A percentile compares a stretch with the other conserved stretches of the same genome.
These are phyloP conservation scores for Camellia oleifera DNA, from an alignment of 179 eudicot genomes.

Conservation along the genomic window DNA sequence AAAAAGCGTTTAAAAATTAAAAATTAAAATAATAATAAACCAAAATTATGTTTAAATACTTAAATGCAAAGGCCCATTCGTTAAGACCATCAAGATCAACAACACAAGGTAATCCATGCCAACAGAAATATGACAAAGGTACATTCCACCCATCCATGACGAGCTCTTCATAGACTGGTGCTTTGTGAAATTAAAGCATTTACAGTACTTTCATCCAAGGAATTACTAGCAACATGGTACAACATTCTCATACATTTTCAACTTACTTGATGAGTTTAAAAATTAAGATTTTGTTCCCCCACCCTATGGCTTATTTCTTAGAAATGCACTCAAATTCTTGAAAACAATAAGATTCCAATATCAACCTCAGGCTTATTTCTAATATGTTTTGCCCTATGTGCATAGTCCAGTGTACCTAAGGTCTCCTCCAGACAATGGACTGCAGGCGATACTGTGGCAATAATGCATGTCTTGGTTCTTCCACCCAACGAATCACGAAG, in stretches of 20 bases:
- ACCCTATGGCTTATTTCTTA: background rate
- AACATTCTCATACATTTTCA: background rate
- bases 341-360: background rate
- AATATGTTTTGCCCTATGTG: conserved; percentile 93
- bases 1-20: too few species aligned
- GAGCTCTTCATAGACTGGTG: background rate
- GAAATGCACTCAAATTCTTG: background rate
- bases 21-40: too few species aligned
- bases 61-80: background rate
- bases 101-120: background rate
- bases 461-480: conserved; percentile 95
- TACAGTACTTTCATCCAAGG: background rate
- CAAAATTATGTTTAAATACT: background rate
- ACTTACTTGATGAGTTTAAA: conserved; percentile 1
- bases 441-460: conserved; percentile 98
- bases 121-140: background rate
- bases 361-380: conserved; percentile 92
- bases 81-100: background rate
- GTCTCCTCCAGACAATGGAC: conserved; percentile 98
- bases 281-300: background rate
- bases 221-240: conserved; percentile 8
- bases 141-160: background rate
- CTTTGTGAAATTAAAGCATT: background rate
- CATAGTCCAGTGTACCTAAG: conserved; percentile 92
- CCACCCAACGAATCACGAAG: conserved; percentile 98